These are phyloP conservation scores for Tylopilus intermedius DNA, from an alignment of 768 basidiomycete genomes.

Conservation along the genomic window DNA sequence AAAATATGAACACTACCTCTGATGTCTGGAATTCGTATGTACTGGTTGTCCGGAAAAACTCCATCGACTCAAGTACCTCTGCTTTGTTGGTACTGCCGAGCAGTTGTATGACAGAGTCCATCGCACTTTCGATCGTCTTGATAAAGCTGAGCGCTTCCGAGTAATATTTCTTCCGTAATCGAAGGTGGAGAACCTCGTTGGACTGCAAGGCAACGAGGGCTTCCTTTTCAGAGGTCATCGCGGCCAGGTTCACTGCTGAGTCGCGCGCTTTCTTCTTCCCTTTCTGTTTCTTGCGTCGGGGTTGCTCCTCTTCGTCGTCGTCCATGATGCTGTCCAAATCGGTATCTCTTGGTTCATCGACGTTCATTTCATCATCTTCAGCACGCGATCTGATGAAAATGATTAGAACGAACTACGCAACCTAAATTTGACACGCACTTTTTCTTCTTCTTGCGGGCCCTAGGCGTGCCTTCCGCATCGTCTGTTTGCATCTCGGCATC, in stretches of 20 bases:
- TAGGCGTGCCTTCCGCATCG: slow-evolving; percentile 19
- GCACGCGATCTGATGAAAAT: slow-evolving; percentile 13
- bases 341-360: slow-evolving; percentile 41
- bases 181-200: slow-evolving; percentile 59
- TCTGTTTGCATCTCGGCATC: slow-evolving; percentile 33
- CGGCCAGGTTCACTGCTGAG: slow-evolving; percentile 67
- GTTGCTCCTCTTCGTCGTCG: slow-evolving; percentile 35
- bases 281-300: slow-evolving; percentile 37
- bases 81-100: slow-evolving; percentile 83
- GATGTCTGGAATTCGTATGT: slow-evolving; percentile 79
- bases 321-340: slow-evolving; percentile 36
- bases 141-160: slow-evolving; percentile 85
- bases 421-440: slow-evolving; percentile 8
- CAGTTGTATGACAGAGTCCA: slow-evolving; percentile 68
- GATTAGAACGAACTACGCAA: slow-evolving; percentile 8
- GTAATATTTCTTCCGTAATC: slow-evolving; percentile 81
- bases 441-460: slow-evolving; percentile 32
- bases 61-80: slow-evolving; percentile 79
- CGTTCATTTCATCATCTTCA: slow-evolving; percentile 50
- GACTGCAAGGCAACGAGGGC: slow-evolving; percentile 65
- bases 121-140: slow-evolving; percentile 56
- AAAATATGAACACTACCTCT: slow-evolving; percentile 42
- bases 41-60: slow-evolving; percentile 81
- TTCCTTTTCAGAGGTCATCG: slow-evolving; percentile 65
- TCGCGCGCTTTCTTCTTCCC: slow-evolving; percentile 52